These are phyloP conservation scores for Penicillium capsulatum DNA, from an alignment of 2,329 filamentous ascomycete species.

Conservation along the genomic window DNA sequence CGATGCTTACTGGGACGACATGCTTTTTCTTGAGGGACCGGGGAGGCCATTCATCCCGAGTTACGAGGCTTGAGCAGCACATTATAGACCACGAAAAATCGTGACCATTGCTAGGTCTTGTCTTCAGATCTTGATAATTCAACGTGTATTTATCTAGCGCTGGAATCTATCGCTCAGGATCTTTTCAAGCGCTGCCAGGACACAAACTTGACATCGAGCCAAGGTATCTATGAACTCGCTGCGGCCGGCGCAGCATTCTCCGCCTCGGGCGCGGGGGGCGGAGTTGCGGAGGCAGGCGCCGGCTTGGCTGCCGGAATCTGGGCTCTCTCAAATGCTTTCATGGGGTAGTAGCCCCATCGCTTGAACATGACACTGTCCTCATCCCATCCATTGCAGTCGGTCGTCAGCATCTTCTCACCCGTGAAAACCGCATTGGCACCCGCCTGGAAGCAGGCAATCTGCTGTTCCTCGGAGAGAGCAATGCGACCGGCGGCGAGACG, in stretches of 20 bases:
- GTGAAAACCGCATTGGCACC: constrained; percentile 95
- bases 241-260: constrained; percentile 31
- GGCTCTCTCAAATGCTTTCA: constrained; percentile 56
- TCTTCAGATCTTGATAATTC: too few relatives aligned
- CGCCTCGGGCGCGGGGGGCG: constrained; percentile 8
- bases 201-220: too few relatives aligned
- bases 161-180: too few relatives aligned
- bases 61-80: too few relatives aligned
- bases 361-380: constrained; percentile 81
- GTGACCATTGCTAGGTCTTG: too few relatives aligned
- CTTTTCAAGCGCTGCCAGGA: too few relatives aligned
- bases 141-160: too few relatives aligned
- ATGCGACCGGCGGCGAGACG: constrained; percentile 80
- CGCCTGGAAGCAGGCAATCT: constrained; percentile 83
- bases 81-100: too few relatives aligned
- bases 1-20: too few relatives aligned
- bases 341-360: constrained; percentile 74
- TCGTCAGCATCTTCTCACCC: constrained; percentile 93
- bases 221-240: constrained; percentile 21
- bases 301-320: constrained; percentile 3
- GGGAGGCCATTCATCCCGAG: too few relatives aligned
- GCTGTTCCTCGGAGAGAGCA: constrained; percentile 81
- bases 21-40: too few relatives aligned
- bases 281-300: constrained; percentile 6
- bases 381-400: constrained; percentile 85